Percentiles rank a stretch among this genome's conserved stretches.
Evolutionary conservation across 441 rosid species (phyloP).

Genomic region (Gossypium gossypioides): DNA sequence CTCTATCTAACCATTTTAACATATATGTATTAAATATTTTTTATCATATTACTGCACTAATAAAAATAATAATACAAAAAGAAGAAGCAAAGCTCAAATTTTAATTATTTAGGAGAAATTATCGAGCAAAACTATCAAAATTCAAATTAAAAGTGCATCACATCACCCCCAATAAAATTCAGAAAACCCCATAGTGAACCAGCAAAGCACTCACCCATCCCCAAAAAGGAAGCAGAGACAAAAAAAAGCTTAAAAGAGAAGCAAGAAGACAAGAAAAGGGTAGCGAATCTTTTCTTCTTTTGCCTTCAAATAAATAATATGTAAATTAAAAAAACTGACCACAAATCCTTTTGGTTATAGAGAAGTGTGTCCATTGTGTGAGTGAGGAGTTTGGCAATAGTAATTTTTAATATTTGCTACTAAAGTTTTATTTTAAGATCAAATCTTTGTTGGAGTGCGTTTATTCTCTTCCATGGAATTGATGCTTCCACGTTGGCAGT

Average conservation of each 20-base stretch:
- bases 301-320: too few relatives aligned
- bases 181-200: neutral
- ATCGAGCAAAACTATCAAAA: neutral
- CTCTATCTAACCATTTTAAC: too few relatives aligned
- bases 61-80: neutral
- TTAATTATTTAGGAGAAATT: neutral
- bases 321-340: too few relatives aligned
- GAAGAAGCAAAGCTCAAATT: neutral
- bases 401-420: too few relatives aligned
- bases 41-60: too few relatives aligned
- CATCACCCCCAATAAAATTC: neutral
- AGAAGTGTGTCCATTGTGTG: too few relatives aligned
- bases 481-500: neutral
- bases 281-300: neutral
- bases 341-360: too few relatives aligned
- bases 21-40: too few relatives aligned
- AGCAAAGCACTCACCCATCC: constrained; percentile 1
- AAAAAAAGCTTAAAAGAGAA: neutral
- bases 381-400: too few relatives aligned
- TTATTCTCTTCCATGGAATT: neutral
- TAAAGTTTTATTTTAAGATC: neutral
- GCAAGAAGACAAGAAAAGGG: neutral
- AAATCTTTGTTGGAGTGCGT: constrained; percentile 6
- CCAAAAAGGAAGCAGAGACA: constrained; percentile 6
- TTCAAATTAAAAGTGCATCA: neutral